A percentile compares a stretch with the other conserved stretches of the same genome.
phyloP scores from a whole-genome alignment of 129 eudicot species.

The Escallonia herrerae region DNA sequence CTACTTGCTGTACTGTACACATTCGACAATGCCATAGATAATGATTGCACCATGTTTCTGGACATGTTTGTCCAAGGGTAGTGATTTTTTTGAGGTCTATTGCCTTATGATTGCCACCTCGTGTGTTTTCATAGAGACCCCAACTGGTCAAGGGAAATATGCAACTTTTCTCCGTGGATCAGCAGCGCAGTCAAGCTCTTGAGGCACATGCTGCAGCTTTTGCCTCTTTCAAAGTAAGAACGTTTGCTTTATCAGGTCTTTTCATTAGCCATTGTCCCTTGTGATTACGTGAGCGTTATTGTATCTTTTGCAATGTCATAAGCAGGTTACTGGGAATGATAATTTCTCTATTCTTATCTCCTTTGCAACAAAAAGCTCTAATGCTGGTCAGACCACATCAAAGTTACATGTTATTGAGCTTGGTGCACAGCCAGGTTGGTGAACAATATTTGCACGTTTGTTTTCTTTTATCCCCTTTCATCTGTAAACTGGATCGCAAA shows the following conservation, averaged over 20 bases:
- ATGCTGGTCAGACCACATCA: constrained; percentile 91
- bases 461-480: background rate
- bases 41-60: no score
- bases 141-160: constrained; percentile 91
- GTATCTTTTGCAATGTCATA: constrained; percentile 1
- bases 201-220: constrained; percentile 95
- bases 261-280: background rate
- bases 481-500: no score
- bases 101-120: background rate
- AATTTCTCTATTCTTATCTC: constrained; percentile 87
- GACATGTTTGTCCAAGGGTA: no score
- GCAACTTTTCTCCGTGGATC: constrained; percentile 92
- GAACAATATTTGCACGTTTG: background rate
- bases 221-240: constrained; percentile 66
- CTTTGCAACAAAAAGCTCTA: constrained; percentile 85
- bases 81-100: background rate
- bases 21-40: no score
- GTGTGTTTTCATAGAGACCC: constrained; percentile 50
- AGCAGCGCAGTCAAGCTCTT: constrained; percentile 93
- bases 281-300: background rate
- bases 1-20: no score
- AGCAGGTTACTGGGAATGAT: constrained; percentile 92
- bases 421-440: constrained; percentile 95
- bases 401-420: constrained; percentile 96
- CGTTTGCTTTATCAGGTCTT: constrained; percentile 5